Evolutionary conservation across 371 early-diverging fungal species (phyloP).

Genomic region (Phascolomyces articulosus): DNA sequence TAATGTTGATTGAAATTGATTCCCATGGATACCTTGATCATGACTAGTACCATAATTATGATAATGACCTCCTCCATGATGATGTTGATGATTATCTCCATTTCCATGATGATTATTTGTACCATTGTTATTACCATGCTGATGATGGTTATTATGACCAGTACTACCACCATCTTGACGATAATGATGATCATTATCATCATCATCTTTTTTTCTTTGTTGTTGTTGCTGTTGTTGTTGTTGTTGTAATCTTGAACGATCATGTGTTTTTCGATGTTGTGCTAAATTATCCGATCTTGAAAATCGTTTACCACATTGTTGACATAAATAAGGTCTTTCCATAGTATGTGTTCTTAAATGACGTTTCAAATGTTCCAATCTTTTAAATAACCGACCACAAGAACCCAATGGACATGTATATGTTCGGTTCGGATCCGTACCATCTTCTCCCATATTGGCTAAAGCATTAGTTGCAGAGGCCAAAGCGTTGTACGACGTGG

Average conservation of each 20-base stretch:
- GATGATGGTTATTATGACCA: too few relatives aligned
- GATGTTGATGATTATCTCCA: too few relatives aligned
- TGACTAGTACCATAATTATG: neutral
- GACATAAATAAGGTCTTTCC: constrained; percentile 74
- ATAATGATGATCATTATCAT: neutral
- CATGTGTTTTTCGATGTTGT: constrained; percentile 83
- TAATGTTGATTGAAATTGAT: neutral
- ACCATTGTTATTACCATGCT: neutral
- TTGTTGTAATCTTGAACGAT: constrained; percentile 17
- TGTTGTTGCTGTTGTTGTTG: neutral
- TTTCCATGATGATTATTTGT: neutral
- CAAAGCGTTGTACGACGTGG: constrained; percentile 17
- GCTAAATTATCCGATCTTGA: constrained; percentile 83
- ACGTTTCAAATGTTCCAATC: constrained; percentile 81
- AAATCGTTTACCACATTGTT: constrained; percentile 79
- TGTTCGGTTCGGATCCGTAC: constrained; percentile 12
- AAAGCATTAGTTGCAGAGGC: constrained; percentile 14
- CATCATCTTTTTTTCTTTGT: too few relatives aligned
- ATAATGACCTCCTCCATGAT: neutral
- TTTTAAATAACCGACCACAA: constrained; percentile 79
- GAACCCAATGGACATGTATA: constrained; percentile 24
- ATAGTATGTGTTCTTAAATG: constrained; percentile 65
- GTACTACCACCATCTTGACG: neutral
- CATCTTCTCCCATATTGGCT: constrained; percentile 6
- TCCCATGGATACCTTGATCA: too few relatives aligned